phyloP scores from a whole-genome alignment of 2,329 filamentous ascomycete genomes.

The Emergomyces orientalis region DNA sequence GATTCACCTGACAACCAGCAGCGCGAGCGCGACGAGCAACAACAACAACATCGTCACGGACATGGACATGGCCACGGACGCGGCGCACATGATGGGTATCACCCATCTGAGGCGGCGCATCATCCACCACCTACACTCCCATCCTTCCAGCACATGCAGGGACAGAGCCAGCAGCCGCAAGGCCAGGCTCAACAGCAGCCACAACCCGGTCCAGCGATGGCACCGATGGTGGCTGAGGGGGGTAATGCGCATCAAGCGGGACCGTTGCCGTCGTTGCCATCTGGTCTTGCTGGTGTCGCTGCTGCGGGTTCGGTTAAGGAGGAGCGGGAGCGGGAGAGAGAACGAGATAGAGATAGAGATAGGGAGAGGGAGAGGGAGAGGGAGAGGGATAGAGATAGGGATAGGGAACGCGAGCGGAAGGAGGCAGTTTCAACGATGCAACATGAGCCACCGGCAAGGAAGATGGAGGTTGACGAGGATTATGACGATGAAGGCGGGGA shows the following conservation, averaged over 20 bases:
- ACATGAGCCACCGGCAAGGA: conserved; percentile 78
- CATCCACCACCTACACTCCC: conserved; percentile 60
- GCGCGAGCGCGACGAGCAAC: neutral
- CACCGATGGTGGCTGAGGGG: conserved; percentile 46
- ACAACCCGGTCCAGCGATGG: conserved; percentile 46
- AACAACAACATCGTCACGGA: neutral
- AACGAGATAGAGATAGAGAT: conserved; percentile 29
- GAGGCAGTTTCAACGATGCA: conserved; percentile 39
- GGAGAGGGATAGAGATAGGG: neutral
- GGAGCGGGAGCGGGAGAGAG: neutral
- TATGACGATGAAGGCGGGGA: conserved; percentile 94
- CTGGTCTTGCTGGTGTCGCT: conserved; percentile 37
- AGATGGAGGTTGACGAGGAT: conserved; percentile 96
- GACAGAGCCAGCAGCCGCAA: conserved; percentile 11
- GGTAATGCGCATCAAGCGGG: conserved; percentile 22
- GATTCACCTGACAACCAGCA: conserved; percentile 65
- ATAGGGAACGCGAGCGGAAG: conserved; percentile 39
- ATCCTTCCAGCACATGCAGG: conserved; percentile 40
- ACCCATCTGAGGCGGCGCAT: conserved; percentile 86
- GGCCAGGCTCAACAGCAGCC: conserved; percentile 25
- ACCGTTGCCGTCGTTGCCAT: conserved; percentile 35
- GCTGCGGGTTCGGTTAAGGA: conserved; percentile 23
- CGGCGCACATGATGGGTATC: conserved; percentile 67
- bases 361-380: neutral
- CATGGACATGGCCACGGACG: conserved; percentile 31